A percentile compares a stretch with the other conserved stretches of the same genome.
Evolutionary conservation across 2,329 filamentous ascomycete genomes (phyloP).

Genomic region (Diaporthe citriasiana): DNA sequence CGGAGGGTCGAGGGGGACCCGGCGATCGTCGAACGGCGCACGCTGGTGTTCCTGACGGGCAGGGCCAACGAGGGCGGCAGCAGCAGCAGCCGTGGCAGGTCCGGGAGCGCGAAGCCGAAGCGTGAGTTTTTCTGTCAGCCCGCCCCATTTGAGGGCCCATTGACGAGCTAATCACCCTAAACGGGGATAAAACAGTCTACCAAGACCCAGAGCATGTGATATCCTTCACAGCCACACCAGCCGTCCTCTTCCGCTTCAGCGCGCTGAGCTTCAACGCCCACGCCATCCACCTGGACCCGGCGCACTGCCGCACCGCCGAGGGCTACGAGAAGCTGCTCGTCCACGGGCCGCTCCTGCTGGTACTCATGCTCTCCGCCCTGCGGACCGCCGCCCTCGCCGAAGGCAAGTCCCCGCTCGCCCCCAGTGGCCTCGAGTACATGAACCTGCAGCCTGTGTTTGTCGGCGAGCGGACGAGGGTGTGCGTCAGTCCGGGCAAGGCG

Average conservation of each 20-base stretch:
- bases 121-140: background rate
- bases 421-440: constrained; percentile 78
- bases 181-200: constrained; percentile 48
- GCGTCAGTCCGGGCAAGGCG: constrained; percentile 64
- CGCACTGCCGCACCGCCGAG: constrained; percentile 79
- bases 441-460: constrained; percentile 88
- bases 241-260: constrained; percentile 89
- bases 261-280: constrained; percentile 95
- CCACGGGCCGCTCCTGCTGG: constrained; percentile 86
- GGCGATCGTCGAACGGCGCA: constrained; percentile 63
- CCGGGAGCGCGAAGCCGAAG: background rate
- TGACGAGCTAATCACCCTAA: background rate
- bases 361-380: constrained; percentile 80
- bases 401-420: constrained; percentile 44
- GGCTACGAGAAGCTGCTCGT: constrained; percentile 83
- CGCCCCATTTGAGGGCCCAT: no score
- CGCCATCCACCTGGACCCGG: constrained; percentile 85
- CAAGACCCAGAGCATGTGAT: constrained; percentile 51
- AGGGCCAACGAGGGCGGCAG: background rate
- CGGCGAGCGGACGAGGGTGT: constrained; percentile 78
- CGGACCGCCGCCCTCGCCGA: constrained; percentile 50
- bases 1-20: constrained; percentile 36
- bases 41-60: constrained; percentile 66
- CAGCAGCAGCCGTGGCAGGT: background rate
- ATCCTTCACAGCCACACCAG: constrained; percentile 73